phyloP scores from a whole-genome alignment of 305 asterid species.

The Caryopteris hybrid region DNA sequence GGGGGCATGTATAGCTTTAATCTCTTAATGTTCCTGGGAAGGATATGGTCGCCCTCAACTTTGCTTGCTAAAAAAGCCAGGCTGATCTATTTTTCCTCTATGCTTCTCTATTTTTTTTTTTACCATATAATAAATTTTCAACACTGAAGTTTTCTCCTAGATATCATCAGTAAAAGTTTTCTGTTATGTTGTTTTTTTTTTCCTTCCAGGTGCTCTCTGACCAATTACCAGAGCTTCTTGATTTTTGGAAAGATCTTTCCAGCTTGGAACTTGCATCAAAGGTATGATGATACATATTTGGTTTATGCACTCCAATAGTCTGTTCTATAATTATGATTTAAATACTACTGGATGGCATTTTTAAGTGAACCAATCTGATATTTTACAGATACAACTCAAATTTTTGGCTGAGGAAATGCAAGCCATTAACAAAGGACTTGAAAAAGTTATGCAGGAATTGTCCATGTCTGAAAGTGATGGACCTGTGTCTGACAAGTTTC shows the following conservation, averaged over 20 bases:
- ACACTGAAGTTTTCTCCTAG: conserved; percentile 1
- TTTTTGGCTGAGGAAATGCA: conserved; percentile 97
- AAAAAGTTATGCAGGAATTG: conserved; percentile 83
- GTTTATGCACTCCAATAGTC: not conserved
- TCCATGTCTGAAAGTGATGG: conserved; percentile 90
- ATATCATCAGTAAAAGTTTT: not conserved
- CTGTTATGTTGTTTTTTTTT: not conserved
- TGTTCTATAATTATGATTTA: not conserved
- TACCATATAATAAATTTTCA: not conserved
- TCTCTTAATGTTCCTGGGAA: not conserved
- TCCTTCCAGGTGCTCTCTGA: conserved; percentile 69
- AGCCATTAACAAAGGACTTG: conserved; percentile 92
- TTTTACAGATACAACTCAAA: conserved; percentile 74
- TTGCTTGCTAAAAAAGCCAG: not conserved
- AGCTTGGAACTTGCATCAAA: conserved; percentile 81
- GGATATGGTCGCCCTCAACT: not conserved
- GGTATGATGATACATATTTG: conserved; percentile 32
- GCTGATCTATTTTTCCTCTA: not conserved
- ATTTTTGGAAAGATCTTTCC: conserved; percentile 79
- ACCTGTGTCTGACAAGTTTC: conserved; percentile 61
- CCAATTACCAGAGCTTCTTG: conserved; percentile 85
- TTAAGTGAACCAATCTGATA: conserved; percentile 21
- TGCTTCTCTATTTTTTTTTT: conserved; percentile 1
- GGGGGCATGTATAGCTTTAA: not conserved
- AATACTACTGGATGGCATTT: conserved; percentile 11